phyloP scores from a whole-genome alignment of 179 eudicot genomes.

The Sideroxylon spinosum region DNA sequence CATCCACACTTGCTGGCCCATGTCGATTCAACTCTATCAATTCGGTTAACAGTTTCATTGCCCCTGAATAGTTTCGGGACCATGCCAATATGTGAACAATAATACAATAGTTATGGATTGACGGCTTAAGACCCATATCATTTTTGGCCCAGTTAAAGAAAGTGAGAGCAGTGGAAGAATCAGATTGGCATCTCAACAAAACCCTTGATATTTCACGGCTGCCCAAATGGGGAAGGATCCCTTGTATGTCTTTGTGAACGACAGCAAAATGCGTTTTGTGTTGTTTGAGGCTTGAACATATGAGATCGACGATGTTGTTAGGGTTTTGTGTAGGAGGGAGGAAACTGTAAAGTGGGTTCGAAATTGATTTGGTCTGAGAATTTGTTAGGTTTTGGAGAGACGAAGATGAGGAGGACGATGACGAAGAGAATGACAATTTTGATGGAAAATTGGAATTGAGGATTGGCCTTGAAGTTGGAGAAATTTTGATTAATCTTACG shows the following conservation, averaged over 20 bases:
- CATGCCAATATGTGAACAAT: constrained; percentile 64
- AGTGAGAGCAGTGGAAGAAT: constrained; percentile 46
- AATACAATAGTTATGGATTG: constrained; percentile 48
- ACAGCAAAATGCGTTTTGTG: constrained; percentile 17
- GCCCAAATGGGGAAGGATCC: constrained; percentile 55
- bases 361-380: constrained; percentile 19
- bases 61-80: constrained; percentile 45
- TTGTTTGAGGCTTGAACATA: constrained; percentile 44
- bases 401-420: constrained; percentile 22
- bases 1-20: constrained; percentile 27
- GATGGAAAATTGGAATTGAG: constrained; percentile 2
- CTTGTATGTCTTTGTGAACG: constrained; percentile 28
- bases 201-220: constrained; percentile 57
- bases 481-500: background rate
- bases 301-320: constrained; percentile 46
- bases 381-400: constrained; percentile 20
- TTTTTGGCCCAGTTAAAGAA: constrained; percentile 75
- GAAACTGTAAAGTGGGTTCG: constrained; percentile 55
- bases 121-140: constrained; percentile 49
- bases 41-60: constrained; percentile 53
- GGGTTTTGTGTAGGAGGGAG: constrained; percentile 66
- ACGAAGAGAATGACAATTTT: constrained; percentile 18
- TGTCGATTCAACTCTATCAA: constrained; percentile 34
- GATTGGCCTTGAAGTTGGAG: background rate
- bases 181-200: constrained; percentile 78